These are phyloP conservation scores for Lachnellula occidentalis DNA, from an alignment of 2,329 filamentous ascomycete genomes.

Conservation along the genomic window DNA sequence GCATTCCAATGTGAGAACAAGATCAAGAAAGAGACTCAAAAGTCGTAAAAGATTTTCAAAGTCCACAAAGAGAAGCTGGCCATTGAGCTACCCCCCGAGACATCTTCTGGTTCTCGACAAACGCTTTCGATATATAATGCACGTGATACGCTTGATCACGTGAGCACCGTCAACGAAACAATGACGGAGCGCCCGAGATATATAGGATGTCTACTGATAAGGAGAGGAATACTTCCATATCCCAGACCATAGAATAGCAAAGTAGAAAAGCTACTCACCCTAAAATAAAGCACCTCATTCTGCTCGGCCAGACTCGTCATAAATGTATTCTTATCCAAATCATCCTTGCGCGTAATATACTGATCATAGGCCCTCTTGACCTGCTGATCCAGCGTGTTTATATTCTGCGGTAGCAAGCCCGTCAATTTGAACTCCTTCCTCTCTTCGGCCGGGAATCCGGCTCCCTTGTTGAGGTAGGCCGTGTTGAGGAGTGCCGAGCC, in stretches of 20 bases:
- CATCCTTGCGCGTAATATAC: constrained; percentile 56
- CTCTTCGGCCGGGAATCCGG: constrained; percentile 67
- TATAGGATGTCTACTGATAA: no score
- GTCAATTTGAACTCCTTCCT: constrained; percentile 63
- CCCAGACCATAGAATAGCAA: no score
- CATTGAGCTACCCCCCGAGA: no score
- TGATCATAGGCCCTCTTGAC: constrained; percentile 74
- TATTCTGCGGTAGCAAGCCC: constrained; percentile 65
- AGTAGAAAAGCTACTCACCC: constrained; percentile 39
- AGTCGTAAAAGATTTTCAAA: no score
- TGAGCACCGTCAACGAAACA: not conserved
- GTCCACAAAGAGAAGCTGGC: no score
- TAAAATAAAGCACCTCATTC: constrained; percentile 78
- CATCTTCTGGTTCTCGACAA: no score
- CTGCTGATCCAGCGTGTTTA: constrained; percentile 74
- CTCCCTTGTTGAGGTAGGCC: constrained; percentile 76
- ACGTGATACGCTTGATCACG: not conserved
- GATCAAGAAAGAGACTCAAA: not conserved
- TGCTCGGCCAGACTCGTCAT: constrained; percentile 80
- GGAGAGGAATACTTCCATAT: no score
- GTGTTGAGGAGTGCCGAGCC: constrained; percentile 56
- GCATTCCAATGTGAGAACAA: constrained; percentile 3
- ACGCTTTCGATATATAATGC: not conserved
- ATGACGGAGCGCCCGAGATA: not conserved
- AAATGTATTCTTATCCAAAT: constrained; percentile 81